These are phyloP conservation scores for Pterocarpus macrocarpus DNA, from an alignment of 306 rosid species.

Conservation along the genomic window DNA sequence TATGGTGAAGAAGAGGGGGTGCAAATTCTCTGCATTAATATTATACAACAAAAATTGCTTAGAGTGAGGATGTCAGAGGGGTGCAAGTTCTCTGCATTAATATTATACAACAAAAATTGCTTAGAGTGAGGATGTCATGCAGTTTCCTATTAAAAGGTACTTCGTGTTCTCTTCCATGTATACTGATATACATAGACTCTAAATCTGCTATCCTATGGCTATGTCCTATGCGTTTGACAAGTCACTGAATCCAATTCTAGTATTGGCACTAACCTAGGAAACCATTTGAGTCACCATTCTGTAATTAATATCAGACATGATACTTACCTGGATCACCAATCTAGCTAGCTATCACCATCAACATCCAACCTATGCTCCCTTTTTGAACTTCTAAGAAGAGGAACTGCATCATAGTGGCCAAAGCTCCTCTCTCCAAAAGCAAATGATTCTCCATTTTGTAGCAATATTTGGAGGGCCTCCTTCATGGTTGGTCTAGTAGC, in stretches of 20 bases:
- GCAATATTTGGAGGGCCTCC: constrained; percentile 64
- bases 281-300: background rate
- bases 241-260: constrained; percentile 7
- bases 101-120: no score
- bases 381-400: constrained; percentile 68
- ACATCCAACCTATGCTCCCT: constrained; percentile 48
- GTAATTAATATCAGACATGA: background rate
- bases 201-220: background rate
- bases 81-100: no score
- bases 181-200: background rate
- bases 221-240: background rate
- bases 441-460: constrained; percentile 30
- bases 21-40: no score
- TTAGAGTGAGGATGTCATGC: background rate
- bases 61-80: background rate
- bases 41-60: background rate
- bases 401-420: constrained; percentile 46
- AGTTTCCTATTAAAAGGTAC: constrained; percentile 10
- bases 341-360: constrained; percentile 36
- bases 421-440: constrained; percentile 37
- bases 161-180: background rate
- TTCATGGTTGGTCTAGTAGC: constrained; percentile 76
- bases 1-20: no score
- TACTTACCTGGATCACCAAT: background rate
- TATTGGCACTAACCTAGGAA: constrained; percentile 15